Conservation (phyloP, 371 early-diverging fungal genomes). For the Apophysomyces variabilis region DNA sequence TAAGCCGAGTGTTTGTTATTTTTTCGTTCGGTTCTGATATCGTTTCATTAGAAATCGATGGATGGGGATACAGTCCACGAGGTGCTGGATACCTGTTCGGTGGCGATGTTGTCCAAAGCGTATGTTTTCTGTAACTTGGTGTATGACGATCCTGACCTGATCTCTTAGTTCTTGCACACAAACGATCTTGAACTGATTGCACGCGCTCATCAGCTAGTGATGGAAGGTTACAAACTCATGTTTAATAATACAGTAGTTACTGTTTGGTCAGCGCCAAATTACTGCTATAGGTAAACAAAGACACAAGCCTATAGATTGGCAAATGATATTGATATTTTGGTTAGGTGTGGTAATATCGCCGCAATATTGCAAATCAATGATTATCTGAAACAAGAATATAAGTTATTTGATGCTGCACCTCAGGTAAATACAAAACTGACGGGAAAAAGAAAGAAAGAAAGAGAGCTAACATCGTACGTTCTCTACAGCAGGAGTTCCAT, state of each 20-base stretch:
- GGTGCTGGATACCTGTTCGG: constrained; percentile 99
- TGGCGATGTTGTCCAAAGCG: constrained; percentile 83
- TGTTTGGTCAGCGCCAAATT: constrained; percentile 99
- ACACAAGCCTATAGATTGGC: background rate
- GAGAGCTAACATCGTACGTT: too few species aligned
- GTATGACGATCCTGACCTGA: background rate
- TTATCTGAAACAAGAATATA: constrained; percentile 80
- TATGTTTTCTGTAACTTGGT: constrained; percentile 33
- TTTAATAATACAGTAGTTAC: constrained; percentile 97
- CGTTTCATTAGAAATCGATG: constrained; percentile 68
- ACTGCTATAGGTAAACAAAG: constrained; percentile 84
- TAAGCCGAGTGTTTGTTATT: constrained; percentile 17
- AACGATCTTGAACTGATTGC: constrained; percentile 96
- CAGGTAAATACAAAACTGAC: constrained; percentile 42
- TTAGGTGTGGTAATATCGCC: constrained; percentile 98
- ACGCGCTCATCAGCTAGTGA: constrained; percentile 98
- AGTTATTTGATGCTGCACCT: constrained; percentile 87
- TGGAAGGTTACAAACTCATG: constrained; percentile 98
- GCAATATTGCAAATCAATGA: constrained; percentile 98
- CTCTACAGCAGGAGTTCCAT: constrained; percentile 69
- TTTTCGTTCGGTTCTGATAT: background rate
- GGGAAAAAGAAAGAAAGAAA: too few species aligned
- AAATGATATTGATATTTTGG: background rate
- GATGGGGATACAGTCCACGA: constrained; percentile 97
- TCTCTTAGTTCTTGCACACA: constrained; percentile 77